Percentiles rank a stretch among this genome's conserved stretches.
phyloP scores from a whole-genome alignment of 176 grass and related monocot genomes.

The Cenchrus americanus region DNA sequence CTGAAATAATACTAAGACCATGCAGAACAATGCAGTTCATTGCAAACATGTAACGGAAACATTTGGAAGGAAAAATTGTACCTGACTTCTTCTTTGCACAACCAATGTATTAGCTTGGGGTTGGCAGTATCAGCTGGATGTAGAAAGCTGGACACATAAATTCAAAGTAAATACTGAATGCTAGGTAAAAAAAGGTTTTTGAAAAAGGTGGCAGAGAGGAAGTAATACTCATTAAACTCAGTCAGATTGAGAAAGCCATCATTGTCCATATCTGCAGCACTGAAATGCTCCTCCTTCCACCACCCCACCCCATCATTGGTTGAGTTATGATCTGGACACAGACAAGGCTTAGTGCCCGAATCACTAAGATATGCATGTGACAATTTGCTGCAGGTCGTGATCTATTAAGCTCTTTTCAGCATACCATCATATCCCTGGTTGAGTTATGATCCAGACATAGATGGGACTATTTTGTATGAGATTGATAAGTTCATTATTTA shows the following conservation, averaged over 20 bases:
- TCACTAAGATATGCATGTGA: neutral
- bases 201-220: slow-evolving; percentile 26
- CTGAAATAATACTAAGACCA: slow-evolving; percentile 18
- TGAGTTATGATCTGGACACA: slow-evolving; percentile 73
- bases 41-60: slow-evolving; percentile 23
- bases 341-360: slow-evolving; percentile 36
- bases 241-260: slow-evolving; percentile 83
- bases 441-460: neutral
- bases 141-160: slow-evolving; percentile 67
- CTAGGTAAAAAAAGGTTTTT: slow-evolving; percentile 26
- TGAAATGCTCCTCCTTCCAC: slow-evolving; percentile 94
- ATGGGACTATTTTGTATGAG: slow-evolving; percentile 19
- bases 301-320: slow-evolving; percentile 79
- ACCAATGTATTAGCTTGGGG: slow-evolving; percentile 79
- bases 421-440: neutral
- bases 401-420: neutral
- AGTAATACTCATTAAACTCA: slow-evolving; percentile 86
- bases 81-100: slow-evolving; percentile 97
- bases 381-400: neutral
- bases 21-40: slow-evolving; percentile 19
- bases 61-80: slow-evolving; percentile 22
- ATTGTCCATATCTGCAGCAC: slow-evolving; percentile 70
- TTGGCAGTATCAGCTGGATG: slow-evolving; percentile 90
- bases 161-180: slow-evolving; percentile 40
- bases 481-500: neutral